A percentile compares a stretch with the other conserved stretches of the same genome.
Conservation (phyloP, 1,284 basidiomycete species). For the Rhodotorula sp. region DNA sequence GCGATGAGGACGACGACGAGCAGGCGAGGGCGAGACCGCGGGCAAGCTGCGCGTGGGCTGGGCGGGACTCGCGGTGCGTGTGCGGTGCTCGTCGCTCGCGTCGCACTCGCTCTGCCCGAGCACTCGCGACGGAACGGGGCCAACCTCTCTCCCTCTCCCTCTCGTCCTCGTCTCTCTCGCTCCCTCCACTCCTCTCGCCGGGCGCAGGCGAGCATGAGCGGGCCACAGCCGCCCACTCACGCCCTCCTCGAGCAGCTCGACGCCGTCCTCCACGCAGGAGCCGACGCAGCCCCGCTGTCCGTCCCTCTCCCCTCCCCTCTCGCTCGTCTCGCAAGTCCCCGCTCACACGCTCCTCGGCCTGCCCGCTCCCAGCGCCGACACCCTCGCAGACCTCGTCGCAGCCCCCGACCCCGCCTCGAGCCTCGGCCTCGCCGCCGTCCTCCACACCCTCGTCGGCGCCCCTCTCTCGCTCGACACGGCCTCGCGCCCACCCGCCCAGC, state of each 20-base stretch:
- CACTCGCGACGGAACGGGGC: too few relatives aligned
- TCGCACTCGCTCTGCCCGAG: too few relatives aligned
- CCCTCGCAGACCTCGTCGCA: background rate
- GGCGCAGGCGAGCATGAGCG: too few relatives aligned
- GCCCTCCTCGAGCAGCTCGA: too few relatives aligned
- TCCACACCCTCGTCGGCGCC: constrained; percentile 15
- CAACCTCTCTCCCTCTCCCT: background rate
- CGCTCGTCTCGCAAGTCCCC: background rate
- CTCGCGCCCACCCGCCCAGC: background rate
- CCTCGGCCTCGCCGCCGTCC: constrained; percentile 1
- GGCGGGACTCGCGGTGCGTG: too few relatives aligned
- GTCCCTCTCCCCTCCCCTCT: background rate
- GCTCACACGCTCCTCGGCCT: background rate
- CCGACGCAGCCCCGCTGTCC: background rate
- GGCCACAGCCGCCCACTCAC: too few relatives aligned
- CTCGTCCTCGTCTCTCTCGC: background rate
- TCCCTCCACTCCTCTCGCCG: too few relatives aligned
- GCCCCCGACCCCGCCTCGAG: background rate
- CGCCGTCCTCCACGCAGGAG: too few relatives aligned
- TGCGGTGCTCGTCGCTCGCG: too few relatives aligned
- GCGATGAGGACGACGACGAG: too few relatives aligned
- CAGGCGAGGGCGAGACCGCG: background rate
- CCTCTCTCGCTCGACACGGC: background rate
- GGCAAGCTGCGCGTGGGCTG: too few relatives aligned
- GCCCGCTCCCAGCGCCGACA: background rate